Conservation (phyloP, 306 rosid species). For the Pterocarpus santalinus region DNA sequence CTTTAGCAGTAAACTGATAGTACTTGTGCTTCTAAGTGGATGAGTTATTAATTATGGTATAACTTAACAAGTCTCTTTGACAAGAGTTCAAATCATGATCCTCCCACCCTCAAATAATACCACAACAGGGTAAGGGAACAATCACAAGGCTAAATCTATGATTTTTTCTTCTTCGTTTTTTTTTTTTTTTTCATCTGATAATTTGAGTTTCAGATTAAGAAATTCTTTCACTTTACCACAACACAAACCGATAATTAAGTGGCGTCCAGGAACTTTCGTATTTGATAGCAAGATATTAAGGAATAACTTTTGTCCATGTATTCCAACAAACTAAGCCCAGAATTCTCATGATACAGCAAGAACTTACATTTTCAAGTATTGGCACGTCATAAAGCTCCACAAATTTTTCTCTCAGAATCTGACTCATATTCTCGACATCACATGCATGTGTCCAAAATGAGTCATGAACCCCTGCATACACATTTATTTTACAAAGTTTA, state of each 20-base stretch:
- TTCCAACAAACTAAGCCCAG: neutral
- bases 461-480: slow-evolving; percentile 83
- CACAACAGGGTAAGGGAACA: no score
- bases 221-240: neutral
- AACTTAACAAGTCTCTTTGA: no score
- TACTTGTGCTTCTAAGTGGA: no score
- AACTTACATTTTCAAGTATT: slow-evolving; percentile 53
- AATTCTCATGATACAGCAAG: slow-evolving; percentile 30
- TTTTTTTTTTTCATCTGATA: neutral
- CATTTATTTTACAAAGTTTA: slow-evolving; percentile 38
- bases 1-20: no score
- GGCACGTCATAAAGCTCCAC: slow-evolving; percentile 86
- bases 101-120: no score
- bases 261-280: neutral
- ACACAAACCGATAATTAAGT: neutral
- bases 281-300: neutral
- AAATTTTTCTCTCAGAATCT: slow-evolving; percentile 72
- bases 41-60: no score
- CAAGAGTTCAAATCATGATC: no score
- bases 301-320: neutral
- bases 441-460: slow-evolving; percentile 95
- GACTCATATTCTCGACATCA: slow-evolving; percentile 82
- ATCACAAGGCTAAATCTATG: neutral
- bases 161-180: no score
- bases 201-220: neutral